A percentile compares a stretch with the other conserved stretches of the same genome.
Conservation (phyloP, 1,284 basidiomycete species). For the Rhodotorula sp. region DNA sequence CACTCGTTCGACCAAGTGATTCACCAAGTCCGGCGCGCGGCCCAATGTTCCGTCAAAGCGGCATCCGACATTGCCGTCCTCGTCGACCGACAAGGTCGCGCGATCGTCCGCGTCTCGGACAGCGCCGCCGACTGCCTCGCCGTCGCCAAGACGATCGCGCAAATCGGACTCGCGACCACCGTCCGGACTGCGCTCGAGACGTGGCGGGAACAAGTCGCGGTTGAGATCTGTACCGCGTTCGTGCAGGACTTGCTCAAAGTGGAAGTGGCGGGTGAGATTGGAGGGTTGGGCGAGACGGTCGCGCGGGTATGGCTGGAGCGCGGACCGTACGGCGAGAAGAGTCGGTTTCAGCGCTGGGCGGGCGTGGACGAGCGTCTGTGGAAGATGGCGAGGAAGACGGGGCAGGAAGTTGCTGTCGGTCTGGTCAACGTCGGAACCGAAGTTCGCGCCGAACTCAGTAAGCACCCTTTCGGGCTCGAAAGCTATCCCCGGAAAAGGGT, state of each 20-base stretch:
- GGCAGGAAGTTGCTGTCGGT: constrained; percentile 80
- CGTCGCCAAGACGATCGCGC: constrained; percentile 73
- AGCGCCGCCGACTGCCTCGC: constrained; percentile 71
- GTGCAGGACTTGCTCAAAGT: constrained; percentile 70
- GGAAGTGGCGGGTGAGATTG: constrained; percentile 50
- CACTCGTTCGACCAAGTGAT: constrained; percentile 91
- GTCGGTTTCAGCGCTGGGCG: constrained; percentile 70
- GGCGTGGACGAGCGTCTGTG: constrained; percentile 76
- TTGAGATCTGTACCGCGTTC: constrained; percentile 58
- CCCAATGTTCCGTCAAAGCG: constrained; percentile 62
- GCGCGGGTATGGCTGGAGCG: constrained; percentile 68
- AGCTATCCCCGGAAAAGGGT: not conserved
- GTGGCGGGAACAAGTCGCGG: constrained; percentile 80
- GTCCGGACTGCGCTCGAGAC: constrained; percentile 84
- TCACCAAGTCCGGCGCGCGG: constrained; percentile 70
- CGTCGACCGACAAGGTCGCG: constrained; percentile 75
- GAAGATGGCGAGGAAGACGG: constrained; percentile 74
- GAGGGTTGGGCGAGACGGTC: constrained; percentile 70
- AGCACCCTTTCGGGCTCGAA: constrained; percentile 34
- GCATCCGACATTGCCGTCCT: constrained; percentile 65
- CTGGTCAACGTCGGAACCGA: constrained; percentile 69
- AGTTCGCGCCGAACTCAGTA: constrained; percentile 75
- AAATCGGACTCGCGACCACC: constrained; percentile 90
- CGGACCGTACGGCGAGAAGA: constrained; percentile 43
- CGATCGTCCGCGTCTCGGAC: constrained; percentile 74